Evolutionary conservation across 768 basidiomycete genomes (phyloP).

Genomic region (Boletus pseudo-olivaceus): DNA sequence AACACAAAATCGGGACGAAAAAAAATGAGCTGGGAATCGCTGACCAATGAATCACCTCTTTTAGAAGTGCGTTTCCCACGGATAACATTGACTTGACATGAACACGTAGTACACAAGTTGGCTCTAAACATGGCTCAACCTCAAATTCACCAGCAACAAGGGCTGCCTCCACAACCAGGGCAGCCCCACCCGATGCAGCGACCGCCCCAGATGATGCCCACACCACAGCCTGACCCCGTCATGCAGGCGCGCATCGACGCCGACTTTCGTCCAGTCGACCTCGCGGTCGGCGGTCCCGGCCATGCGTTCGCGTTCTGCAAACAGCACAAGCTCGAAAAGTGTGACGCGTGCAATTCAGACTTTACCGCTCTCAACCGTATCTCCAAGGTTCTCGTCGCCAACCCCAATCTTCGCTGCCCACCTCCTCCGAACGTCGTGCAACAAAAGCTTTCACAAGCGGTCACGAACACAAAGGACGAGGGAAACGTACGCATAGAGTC

Average conservation of each 20-base stretch:
- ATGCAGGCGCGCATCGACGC: conserved; percentile 77
- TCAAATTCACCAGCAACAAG: conserved; percentile 59
- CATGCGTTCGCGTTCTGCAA: conserved; percentile 57
- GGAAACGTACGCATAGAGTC: conserved; percentile 73
- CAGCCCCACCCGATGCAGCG: conserved; percentile 28
- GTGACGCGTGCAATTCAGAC: conserved; percentile 69
- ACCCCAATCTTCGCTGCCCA: conserved; percentile 70
- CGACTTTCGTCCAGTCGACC: conserved; percentile 56
- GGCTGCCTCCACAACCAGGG: conserved; percentile 29
- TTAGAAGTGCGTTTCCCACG: conserved; percentile 10
- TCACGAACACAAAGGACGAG: conserved; percentile 84
- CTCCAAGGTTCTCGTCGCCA: conserved; percentile 60
- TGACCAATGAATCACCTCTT: conserved; percentile 19
- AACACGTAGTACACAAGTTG: background rate
- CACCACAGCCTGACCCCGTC: conserved; percentile 60
- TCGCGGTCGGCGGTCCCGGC: conserved; percentile 54
- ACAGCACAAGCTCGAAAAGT: conserved; percentile 68
- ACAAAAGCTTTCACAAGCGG: conserved; percentile 68
- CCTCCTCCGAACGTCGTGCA: conserved; percentile 78
- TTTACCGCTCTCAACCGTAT: conserved; percentile 75
- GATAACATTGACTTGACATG: background rate
- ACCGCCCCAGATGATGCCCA: conserved; percentile 40
- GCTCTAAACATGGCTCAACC: conserved; percentile 53
- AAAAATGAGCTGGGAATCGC: conserved; percentile 23
- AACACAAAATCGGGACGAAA: conserved; percentile 14